phyloP scores from a whole-genome alignment of 345 rosid genomes.

The Camelina hispida region DNA sequence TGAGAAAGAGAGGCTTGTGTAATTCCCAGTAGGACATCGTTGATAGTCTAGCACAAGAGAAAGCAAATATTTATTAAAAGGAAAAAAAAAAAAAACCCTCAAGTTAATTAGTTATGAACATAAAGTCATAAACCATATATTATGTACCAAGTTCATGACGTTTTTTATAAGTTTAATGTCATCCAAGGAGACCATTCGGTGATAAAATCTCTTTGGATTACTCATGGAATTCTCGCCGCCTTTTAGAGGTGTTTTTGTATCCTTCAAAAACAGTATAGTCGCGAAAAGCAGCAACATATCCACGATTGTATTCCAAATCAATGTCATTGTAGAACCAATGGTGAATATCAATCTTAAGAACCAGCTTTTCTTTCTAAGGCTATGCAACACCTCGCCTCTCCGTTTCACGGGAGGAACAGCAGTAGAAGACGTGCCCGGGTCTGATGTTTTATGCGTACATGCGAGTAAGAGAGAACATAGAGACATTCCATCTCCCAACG shows the following conservation, averaged over 20 bases:
- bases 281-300: constrained; percentile 50
- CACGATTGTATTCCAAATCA: constrained; percentile 56
- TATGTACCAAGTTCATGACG: constrained; percentile 39
- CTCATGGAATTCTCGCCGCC: constrained; percentile 20
- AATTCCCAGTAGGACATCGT: constrained; percentile 67
- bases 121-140: too few species aligned
- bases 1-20: constrained; percentile 69
- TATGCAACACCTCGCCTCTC: constrained; percentile 8
- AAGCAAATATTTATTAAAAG: constrained; percentile 10
- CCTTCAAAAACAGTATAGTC: constrained; percentile 49
- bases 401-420: constrained; percentile 46
- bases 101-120: not conserved
- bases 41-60: constrained; percentile 58
- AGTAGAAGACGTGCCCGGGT: constrained; percentile 53
- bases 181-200: constrained; percentile 51
- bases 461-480: constrained; percentile 56
- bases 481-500: constrained; percentile 55
- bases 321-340: constrained; percentile 42
- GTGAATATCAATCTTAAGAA: constrained; percentile 41
- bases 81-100: not conserved
- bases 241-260: constrained; percentile 52
- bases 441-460: constrained; percentile 50
- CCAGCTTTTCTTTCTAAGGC: constrained; percentile 13
- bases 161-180: constrained; percentile 56
- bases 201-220: constrained; percentile 50